Conservation (phyloP, 1,139 yeast species). For the Zygosaccharomyces pseudobailii region DNA sequence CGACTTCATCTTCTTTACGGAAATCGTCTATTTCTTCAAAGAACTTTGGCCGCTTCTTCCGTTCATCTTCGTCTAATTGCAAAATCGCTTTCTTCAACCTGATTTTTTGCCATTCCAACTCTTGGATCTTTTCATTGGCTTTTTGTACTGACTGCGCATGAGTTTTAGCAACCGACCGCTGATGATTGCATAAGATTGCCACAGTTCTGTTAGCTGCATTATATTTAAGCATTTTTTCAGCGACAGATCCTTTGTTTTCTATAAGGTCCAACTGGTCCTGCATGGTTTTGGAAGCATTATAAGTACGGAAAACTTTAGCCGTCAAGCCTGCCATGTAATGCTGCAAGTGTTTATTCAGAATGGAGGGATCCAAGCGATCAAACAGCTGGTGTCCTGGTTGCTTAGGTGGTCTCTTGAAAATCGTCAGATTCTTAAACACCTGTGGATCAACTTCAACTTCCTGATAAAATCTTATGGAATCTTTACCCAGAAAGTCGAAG, state of each 20-base stretch:
- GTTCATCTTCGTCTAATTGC: conserved; percentile 53
- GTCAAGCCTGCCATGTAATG: conserved; percentile 89
- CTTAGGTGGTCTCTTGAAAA: conserved; percentile 84
- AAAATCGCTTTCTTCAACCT: conserved; percentile 68
- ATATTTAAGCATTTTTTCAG: conserved; percentile 80
- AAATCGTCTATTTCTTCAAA: conserved; percentile 72
- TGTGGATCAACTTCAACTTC: conserved; percentile 88
- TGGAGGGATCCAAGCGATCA: conserved; percentile 80
- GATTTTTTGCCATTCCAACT: conserved; percentile 78
- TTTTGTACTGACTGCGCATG: conserved; percentile 79
- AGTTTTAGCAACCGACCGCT: conserved; percentile 81
- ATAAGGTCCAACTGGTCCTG: conserved; percentile 87
- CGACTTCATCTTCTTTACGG: conserved; percentile 55
- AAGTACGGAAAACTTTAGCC: conserved; percentile 96
- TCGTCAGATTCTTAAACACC: conserved; percentile 80
- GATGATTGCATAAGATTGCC: conserved; percentile 95
- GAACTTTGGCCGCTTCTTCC: conserved; percentile 50
- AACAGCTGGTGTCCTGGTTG: conserved; percentile 88
- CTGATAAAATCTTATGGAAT: conserved; percentile 86
- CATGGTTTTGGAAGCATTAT: conserved; percentile 94
- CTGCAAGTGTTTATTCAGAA: conserved; percentile 81
- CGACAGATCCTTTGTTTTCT: conserved; percentile 76
- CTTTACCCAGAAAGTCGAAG: conserved; percentile 96
- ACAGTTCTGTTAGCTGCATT: conserved; percentile 95
- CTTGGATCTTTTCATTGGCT: conserved; percentile 70